A percentile compares a stretch with the other conserved stretches of the same genome.
phyloP scores from a whole-genome alignment of 2,329 filamentous ascomycete genomes.

The Nothopassalora personata region DNA sequence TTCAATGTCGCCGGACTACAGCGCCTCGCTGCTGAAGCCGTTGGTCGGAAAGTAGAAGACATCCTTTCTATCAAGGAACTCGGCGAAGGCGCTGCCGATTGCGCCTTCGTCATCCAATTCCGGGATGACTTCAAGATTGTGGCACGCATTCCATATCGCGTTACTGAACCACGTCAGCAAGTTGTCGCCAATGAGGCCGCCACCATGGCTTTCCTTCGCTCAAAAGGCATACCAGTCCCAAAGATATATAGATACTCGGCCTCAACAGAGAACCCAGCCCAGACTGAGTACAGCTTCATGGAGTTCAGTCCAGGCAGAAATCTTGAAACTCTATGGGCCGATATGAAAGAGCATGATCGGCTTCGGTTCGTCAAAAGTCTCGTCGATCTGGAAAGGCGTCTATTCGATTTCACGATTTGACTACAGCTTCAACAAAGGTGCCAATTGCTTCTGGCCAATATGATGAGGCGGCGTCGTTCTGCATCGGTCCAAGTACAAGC shows the following conservation, averaged over 20 bases:
- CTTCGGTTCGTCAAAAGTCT: slow-evolving; percentile 25
- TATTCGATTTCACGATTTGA: slow-evolving; percentile 28
- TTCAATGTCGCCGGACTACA: slow-evolving; percentile 22
- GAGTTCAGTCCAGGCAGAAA: slow-evolving; percentile 17
- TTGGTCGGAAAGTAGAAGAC: slow-evolving; percentile 20
- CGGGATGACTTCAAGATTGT: slow-evolving; percentile 19
- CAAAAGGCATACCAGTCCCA: slow-evolving; percentile 20
- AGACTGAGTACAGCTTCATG: slow-evolving; percentile 27
- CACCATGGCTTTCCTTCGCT: slow-evolving; percentile 22
- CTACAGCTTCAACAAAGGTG: slow-evolving; percentile 13
- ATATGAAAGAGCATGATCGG: slow-evolving; percentile 21
- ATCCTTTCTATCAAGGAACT: slow-evolving; percentile 22
- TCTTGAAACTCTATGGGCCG: slow-evolving; percentile 17
- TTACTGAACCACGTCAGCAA: slow-evolving; percentile 9
- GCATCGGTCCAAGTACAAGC: slow-evolving; percentile 30
- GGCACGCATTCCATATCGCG: slow-evolving; percentile 22
- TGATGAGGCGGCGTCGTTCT: slow-evolving; percentile 19
- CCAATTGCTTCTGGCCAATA: slow-evolving; percentile 12
- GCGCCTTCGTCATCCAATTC: slow-evolving; percentile 16
- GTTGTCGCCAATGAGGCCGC: slow-evolving; percentile 26
- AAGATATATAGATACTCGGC: slow-evolving; percentile 19
- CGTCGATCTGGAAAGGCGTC: slow-evolving; percentile 28
- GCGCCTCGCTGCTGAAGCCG: slow-evolving; percentile 27
- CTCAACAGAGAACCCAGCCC: slow-evolving; percentile 21
- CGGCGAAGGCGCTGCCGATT: slow-evolving; percentile 21